A percentile compares a stretch with the other conserved stretches of the same genome.
Conservation (phyloP, 2,329 filamentous ascomycete species). For the Ophiostoma angusticollis region DNA sequence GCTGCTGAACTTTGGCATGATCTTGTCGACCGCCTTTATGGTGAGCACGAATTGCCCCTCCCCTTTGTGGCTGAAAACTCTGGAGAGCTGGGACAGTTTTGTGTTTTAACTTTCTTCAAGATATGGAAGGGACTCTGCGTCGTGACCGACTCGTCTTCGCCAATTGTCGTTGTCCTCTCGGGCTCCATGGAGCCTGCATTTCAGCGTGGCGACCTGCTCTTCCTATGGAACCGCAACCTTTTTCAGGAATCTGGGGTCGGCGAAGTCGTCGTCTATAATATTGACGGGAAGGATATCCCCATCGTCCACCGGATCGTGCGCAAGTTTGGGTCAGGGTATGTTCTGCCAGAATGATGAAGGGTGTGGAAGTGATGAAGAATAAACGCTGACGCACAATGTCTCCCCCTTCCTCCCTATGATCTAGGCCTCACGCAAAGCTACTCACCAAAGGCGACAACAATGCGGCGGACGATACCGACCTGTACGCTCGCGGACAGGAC, state of each 20-base stretch:
- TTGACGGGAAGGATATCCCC: slow-evolving; percentile 87
- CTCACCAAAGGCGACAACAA: slow-evolving; percentile 99
- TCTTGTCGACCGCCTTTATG: slow-evolving; percentile 88
- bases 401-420: not conserved
- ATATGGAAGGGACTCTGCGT: slow-evolving; percentile 85
- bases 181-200: slow-evolving; percentile 79
- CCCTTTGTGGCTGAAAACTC: too few species aligned
- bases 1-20: slow-evolving; percentile 80
- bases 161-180: slow-evolving; percentile 73
- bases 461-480: slow-evolving; percentile 78
- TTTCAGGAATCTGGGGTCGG: slow-evolving; percentile 39
- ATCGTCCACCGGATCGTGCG: slow-evolving; percentile 91
- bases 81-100: too few species aligned
- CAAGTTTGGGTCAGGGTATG: slow-evolving; percentile 49
- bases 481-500: slow-evolving; percentile 67
- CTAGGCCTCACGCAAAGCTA: slow-evolving; percentile 49
- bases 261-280: slow-evolving; percentile 55
- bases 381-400: slow-evolving; percentile 1
- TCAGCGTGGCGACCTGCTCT: slow-evolving; percentile 62
- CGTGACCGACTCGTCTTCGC: slow-evolving; percentile 58
- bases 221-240: slow-evolving; percentile 62
- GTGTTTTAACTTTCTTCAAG: too few species aligned
- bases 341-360: too few species aligned
- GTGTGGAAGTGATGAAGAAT: not conserved
- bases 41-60: slow-evolving; percentile 26